A percentile compares a stretch with the other conserved stretches of the same genome.
phyloP scores from a whole-genome alignment of 306 rosid genomes.

The Hylodesmum podocarpum region DNA sequence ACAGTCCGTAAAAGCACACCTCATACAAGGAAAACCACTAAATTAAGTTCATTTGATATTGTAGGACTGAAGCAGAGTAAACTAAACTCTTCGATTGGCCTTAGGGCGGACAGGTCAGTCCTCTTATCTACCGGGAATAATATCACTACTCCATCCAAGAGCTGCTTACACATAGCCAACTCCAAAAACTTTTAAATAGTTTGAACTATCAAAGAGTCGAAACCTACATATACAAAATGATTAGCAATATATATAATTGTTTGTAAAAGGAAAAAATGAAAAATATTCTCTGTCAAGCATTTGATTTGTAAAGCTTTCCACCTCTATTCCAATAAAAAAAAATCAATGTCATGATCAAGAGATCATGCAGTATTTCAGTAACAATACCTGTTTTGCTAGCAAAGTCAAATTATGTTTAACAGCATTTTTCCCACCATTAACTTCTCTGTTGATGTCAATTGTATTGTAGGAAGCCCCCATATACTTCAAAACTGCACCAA shows the following conservation, averaged over 20 bases:
- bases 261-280: slow-evolving; percentile 6
- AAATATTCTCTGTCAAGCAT: not conserved
- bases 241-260: not conserved
- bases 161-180: slow-evolving; percentile 89
- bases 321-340: slow-evolving; percentile 1
- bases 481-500: slow-evolving; percentile 84
- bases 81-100: too few relatives aligned
- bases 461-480: slow-evolving; percentile 90
- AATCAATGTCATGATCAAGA: not conserved
- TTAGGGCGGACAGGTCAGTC: too few relatives aligned
- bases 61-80: too few relatives aligned
- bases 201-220: slow-evolving; percentile 81
- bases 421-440: slow-evolving; percentile 70
- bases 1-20: too few relatives aligned
- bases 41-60: too few relatives aligned
- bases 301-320: too few relatives aligned
- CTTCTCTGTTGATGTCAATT: slow-evolving; percentile 50
- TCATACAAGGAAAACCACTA: too few relatives aligned
- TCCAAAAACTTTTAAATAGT: slow-evolving; percentile 87
- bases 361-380: too few relatives aligned
- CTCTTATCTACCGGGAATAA: too few relatives aligned
- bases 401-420: slow-evolving; percentile 55
- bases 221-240: slow-evolving; percentile 54
- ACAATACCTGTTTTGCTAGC: slow-evolving; percentile 72
- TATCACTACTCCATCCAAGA: slow-evolving; percentile 95